Evolutionary conservation across 257 asterid species (phyloP).

Genomic region (Marsdenia floribunda): DNA sequence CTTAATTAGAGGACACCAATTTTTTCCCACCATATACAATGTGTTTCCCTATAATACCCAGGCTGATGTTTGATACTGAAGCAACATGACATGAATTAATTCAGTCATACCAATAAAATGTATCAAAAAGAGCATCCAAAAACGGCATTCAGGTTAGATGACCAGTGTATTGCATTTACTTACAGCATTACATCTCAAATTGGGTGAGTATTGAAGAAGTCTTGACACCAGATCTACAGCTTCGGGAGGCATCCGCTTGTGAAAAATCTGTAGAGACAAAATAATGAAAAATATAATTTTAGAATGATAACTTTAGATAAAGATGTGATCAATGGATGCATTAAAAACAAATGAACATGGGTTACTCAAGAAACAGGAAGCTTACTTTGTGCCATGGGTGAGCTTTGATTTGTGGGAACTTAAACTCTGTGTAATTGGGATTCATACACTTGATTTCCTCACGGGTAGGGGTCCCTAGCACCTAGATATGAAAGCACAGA

Average conservation of each 20-base stretch:
- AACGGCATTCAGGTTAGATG: conserved; percentile 1
- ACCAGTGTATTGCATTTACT: conserved; percentile 29
- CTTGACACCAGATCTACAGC: conserved; percentile 86
- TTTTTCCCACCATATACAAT: neutral
- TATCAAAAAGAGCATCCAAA: neutral
- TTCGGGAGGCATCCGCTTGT: conserved; percentile 80
- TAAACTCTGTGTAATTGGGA: conserved; percentile 83
- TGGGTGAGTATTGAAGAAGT: conserved; percentile 90
- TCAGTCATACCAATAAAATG: neutral
- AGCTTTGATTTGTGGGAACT: conserved; percentile 84
- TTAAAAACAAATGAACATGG: conserved; percentile 1
- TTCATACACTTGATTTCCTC: conserved; percentile 89
- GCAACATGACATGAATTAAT: neutral
- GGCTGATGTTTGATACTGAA: neutral
- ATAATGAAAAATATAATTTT: neutral
- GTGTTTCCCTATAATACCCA: neutral
- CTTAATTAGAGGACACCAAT: neutral
- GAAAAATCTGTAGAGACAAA: conserved; percentile 49
- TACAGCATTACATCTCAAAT: conserved; percentile 75
- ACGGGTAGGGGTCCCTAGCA: conserved; percentile 83
- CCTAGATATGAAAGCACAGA: conserved; percentile 29
- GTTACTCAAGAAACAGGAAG: neutral
- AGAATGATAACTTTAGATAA: neutral
- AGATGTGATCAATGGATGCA: conserved; percentile 4
- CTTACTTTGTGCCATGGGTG: conserved; percentile 91